Evolutionary conservation across 768 basidiomycete genomes (phyloP).

Genomic region (Asterophora lycoperdoides): DNA sequence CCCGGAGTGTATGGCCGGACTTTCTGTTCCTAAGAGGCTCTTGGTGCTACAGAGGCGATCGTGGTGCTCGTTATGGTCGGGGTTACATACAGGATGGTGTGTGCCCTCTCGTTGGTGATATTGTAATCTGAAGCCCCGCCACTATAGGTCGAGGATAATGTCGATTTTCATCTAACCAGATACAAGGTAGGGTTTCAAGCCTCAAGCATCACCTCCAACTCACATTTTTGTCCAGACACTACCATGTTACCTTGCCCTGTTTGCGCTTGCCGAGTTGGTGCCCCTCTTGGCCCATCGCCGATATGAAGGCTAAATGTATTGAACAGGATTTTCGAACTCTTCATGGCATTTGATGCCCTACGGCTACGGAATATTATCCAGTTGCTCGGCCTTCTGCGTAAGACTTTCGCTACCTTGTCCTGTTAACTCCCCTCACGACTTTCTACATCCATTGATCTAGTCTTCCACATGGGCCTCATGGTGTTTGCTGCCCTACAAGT

Average conservation of each 20-base stretch:
- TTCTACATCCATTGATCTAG: conserved; percentile 38
- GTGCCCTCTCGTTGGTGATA: conserved; percentile 17
- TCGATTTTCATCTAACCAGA: conserved; percentile 34
- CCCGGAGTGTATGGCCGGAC: not conserved
- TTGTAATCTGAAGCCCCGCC: not conserved
- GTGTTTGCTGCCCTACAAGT: conserved; percentile 75
- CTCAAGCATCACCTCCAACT: not conserved
- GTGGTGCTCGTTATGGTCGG: conserved; percentile 73
- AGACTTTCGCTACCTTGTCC: conserved; percentile 14
- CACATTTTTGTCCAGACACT: conserved; percentile 47
- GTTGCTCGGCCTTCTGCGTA: conserved; percentile 67
- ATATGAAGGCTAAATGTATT: conserved; percentile 2
- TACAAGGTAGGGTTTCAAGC: conserved; percentile 46
- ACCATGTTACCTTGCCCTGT: conserved; percentile 81
- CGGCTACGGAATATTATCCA: conserved; percentile 76
- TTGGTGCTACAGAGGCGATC: conserved; percentile 56
- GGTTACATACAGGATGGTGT: conserved; percentile 62
- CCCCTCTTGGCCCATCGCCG: not conserved
- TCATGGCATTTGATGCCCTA: conserved; percentile 83
- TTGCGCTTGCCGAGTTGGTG: conserved; percentile 74
- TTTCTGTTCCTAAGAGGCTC: conserved; percentile 1
- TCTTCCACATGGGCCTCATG: conserved; percentile 72
- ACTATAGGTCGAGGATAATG: conserved; percentile 47
- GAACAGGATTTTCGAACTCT: conserved; percentile 72
- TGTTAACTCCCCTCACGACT: not conserved